A percentile compares a stretch with the other conserved stretches of the same genome.
phyloP scores from a whole-genome alignment of 1,284 basidiomycete genomes.

The Cutaneotrichosporon sp. region DNA sequence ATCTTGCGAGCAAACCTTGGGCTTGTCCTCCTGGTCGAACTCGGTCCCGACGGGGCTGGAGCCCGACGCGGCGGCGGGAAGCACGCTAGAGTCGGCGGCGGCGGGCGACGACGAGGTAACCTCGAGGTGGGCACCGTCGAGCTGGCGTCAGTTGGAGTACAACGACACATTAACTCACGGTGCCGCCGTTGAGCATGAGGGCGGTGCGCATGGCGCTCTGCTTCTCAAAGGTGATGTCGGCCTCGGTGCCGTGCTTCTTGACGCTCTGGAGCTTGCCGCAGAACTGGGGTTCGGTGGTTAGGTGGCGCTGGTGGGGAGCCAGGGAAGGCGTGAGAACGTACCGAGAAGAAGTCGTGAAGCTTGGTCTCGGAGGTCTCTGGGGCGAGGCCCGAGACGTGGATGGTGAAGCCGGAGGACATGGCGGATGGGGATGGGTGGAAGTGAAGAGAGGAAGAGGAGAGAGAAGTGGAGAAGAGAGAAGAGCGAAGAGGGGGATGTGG shows the following conservation, averaged over 20 bases:
- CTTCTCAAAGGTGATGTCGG: conserved; percentile 55
- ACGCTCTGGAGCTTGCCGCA: conserved; percentile 53
- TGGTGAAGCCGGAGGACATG: conserved; percentile 41
- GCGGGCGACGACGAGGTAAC: conserved; percentile 49
- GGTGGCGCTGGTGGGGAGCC: background rate
- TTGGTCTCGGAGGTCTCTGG: conserved; percentile 53
- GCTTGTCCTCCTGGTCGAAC: conserved; percentile 56
- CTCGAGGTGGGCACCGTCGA: conserved; percentile 55
- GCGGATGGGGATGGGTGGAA: conserved; percentile 5
- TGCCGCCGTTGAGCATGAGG: conserved; percentile 54
- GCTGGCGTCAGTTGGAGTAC: conserved; percentile 24
- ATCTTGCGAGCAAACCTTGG: conserved; percentile 40
- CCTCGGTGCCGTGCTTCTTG: conserved; percentile 49
- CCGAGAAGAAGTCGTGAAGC: conserved; percentile 53
- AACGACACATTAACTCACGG: conserved; percentile 37
- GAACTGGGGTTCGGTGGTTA: conserved; percentile 30
- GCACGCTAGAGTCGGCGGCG: conserved; percentile 35
- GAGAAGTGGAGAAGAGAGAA: background rate
- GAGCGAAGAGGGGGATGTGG: conserved; percentile 5
- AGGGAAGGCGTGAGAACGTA: conserved; percentile 4
- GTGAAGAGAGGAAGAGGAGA: background rate
- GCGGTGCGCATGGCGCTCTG: conserved; percentile 54
- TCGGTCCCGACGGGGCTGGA: conserved; percentile 46
- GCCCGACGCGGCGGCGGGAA: conserved; percentile 23
- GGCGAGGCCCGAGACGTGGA: conserved; percentile 53